Base-by-base conservation (phyloP, 495 filamentous ascomycete genomes). In the Lepidopterella palustris region DNA sequence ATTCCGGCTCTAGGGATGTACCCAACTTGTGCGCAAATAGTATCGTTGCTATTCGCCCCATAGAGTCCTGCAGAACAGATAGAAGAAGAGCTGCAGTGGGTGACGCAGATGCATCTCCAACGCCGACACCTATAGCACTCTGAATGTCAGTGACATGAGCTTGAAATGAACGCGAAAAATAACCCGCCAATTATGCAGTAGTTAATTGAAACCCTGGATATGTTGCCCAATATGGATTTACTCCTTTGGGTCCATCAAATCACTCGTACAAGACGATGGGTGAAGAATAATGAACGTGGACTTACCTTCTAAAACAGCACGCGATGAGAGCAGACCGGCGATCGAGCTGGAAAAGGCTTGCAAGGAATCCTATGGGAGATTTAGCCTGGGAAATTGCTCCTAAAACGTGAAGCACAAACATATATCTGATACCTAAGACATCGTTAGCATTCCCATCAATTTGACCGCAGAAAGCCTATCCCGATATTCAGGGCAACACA, bases 331-430 rank as follows among this genome's bases (percentile, higher is more conserved):
- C 8, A 98, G 78, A 2, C 90, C 87, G 3, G 91, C 90, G 62
- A 98, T 95, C 50, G 90, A 93, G 68, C 88, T 93, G 55, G 89
- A 88, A 74, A 98, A 98, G 29, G 93, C 93, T 74, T 97, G 93
- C 5, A 98, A 79, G 0, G 92, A 96, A 78, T 98, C 93, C 87
- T 91, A 39, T 47, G 70, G 50, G 45, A 28, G 3, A 45, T 45
- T 55, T 65, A 59, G 47, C 57, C 49, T 27, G 21, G 35, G 45
- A 18, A 24, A 21, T 53, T 39, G 32, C 35, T 13, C 24, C 31
- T 8, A 26, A 5, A 26, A 50, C 2, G 25, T n/a, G 32, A 48
- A 28, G 32, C 27, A 54, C 73, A 62, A 69, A 85, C 83, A 66
- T 85, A 90, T 59, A 90, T 85, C 74, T 90, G 87, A 72, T 90